Base-by-base conservation (phyloP, 2,329 filamentous ascomycete genomes). In the Diaporthe helianthi region DNA sequence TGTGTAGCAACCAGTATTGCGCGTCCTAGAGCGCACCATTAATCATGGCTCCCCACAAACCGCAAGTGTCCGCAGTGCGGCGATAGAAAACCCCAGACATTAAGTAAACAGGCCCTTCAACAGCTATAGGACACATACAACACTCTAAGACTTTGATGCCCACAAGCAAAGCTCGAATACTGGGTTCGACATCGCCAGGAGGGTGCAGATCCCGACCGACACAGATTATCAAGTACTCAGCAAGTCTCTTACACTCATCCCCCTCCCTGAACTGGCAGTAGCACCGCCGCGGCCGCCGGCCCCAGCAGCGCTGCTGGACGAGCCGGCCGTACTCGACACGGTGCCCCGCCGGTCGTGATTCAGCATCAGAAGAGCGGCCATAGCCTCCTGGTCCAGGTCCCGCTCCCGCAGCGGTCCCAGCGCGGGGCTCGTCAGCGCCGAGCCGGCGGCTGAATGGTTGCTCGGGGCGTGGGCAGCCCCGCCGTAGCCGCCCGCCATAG, bases 301-400 rank as follows among this genome's bases (percentile, higher is more conserved):
- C 29, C 19, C 51, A 9, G 78, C 77, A 49, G 78, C 75, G 46
- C 54, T 61, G 36, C 24, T 47, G 9, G 65, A n/a, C 9, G 49
- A 49, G 19, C 60, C 67, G 13, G 29, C 49, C 19, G 38, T n/a
- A 22, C 54, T 44, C 19, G 61, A 54, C 1, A 67, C 55, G 13
- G 80, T 82, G 46, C 84, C 85, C 44, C 93, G 85, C 49, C 93
- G 87, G 77, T 96, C 93, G 66, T 85, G 89, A 73, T 94, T 97
- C 70, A 98, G 83, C 94, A 97, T 97, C 78, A 97, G 80, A 74
- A 97, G 79, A 3, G 94, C 94, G 15, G 93, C 91, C 9, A 93
- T 96, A 1, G 93, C 94, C 78, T 96, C 93, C 71, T 94, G 90
- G 72, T 92, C 89, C 5, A 87, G 75, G 61, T 90, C 87, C 44